Percentiles rank a stretch among this genome's conserved stretches.
These are phyloP conservation scores for Ceratobasidium sp. DNA, from an alignment of 1,284 basidiomycete genomes.

Conservation along the genomic window DNA sequence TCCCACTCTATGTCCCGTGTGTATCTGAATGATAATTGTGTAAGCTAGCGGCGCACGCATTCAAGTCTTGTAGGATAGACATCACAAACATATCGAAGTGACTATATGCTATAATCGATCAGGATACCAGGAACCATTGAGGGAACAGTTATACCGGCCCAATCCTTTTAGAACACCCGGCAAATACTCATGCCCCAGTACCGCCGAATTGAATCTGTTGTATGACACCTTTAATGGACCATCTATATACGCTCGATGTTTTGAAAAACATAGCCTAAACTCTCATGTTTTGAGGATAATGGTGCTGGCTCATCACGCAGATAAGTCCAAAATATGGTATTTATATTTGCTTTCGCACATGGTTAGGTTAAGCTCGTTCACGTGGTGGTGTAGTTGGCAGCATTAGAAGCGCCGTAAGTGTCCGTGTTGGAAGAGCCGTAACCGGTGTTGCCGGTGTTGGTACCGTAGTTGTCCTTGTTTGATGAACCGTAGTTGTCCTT, in stretches of 20 bases:
- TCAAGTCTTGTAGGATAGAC: neutral
- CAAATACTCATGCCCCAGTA: too few species aligned
- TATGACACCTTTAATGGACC: neutral
- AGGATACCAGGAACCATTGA: too few species aligned
- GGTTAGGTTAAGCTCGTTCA: slow-evolving; percentile 24
- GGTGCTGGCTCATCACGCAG: neutral
- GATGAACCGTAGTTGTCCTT: neutral
- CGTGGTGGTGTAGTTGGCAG: neutral
- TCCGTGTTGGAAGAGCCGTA: neutral
- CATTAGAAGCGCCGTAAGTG: too few species aligned
- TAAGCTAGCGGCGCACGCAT: neutral
- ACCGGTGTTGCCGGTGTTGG: slow-evolving; percentile 8
- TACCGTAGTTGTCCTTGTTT: neutral
- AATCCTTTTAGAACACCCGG: too few species aligned
- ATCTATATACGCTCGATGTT: neutral
- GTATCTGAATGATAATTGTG: neutral
- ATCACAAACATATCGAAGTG: too few species aligned
- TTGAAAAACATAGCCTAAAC: slow-evolving; percentile 2
- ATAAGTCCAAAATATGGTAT: neutral
- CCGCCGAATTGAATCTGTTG: too few species aligned
- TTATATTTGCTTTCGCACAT: neutral
- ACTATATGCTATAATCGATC: too few species aligned
- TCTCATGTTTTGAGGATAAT: neutral
- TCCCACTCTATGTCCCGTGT: too few species aligned
- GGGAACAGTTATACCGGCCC: too few species aligned